Conservation (phyloP, 129 eudicot species). For the Tagetes erecta region DNA sequence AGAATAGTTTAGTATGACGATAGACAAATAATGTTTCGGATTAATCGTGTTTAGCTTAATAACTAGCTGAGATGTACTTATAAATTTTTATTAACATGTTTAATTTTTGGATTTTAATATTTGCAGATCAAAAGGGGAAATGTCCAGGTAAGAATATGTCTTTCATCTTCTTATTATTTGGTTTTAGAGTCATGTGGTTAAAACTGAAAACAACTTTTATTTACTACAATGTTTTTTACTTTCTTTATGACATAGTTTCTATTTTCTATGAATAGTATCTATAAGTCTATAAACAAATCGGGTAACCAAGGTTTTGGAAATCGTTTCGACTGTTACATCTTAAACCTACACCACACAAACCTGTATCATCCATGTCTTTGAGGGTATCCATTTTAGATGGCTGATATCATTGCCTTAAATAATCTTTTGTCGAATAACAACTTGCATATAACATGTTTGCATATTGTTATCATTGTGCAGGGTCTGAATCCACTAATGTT, state of each 20-base stretch:
- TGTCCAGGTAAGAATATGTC: slow-evolving; percentile 50
- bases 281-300: not conserved
- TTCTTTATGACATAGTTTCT: not conserved
- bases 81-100: slow-evolving; percentile 18
- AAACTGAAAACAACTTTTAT: not conserved
- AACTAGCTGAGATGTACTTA: not conserved
- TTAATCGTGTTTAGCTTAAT: not conserved
- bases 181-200: not conserved
- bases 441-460: not conserved
- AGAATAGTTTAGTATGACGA: not conserved
- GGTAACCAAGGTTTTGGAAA: not conserved
- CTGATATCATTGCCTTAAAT: not conserved
- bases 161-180: not conserved
- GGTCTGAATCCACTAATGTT: slow-evolving; percentile 90
- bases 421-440: not conserved
- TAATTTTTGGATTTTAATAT: slow-evolving; percentile 12
- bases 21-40: not conserved
- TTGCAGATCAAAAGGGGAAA: slow-evolving; percentile 77
- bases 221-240: not conserved
- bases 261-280: not conserved
- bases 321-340: not conserved
- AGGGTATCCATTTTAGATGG: not conserved
- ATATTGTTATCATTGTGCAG: slow-evolving; percentile 38
- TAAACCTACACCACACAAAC: not conserved
- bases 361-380: not conserved